Conservation (phyloP, 1,284 basidiomycete species). For the Ustilago nuda region DNA sequence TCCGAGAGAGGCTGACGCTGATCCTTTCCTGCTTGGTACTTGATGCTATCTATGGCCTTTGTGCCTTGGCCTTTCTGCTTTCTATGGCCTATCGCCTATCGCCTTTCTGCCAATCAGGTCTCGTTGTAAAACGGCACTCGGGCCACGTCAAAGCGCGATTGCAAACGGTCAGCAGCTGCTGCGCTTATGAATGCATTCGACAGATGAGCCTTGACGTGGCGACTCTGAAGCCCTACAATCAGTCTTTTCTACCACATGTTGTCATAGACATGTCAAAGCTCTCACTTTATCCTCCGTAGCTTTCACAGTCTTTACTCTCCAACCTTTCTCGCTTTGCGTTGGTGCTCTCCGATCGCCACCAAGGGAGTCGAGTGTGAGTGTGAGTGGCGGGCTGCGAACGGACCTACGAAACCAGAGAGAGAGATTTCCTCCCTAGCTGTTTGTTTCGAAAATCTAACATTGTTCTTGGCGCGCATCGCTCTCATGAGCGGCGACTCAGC, state of each 20-base stretch:
- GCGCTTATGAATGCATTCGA: neutral
- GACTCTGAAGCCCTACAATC: slow-evolving; percentile 4
- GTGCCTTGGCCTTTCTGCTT: too few relatives aligned
- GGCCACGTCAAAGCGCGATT: slow-evolving; percentile 22
- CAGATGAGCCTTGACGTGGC: slow-evolving; percentile 18
- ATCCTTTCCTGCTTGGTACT: neutral
- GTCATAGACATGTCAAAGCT: neutral
- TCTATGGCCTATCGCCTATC: neutral
- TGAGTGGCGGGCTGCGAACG: neutral
- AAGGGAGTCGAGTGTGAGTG: too few relatives aligned
- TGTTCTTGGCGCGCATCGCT: neutral
- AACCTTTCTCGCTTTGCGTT: too few relatives aligned
- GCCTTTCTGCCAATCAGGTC: neutral
- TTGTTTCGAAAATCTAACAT: neutral
- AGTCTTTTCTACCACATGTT: too few relatives aligned
- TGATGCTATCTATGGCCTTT: too few relatives aligned
- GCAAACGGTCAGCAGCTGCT: neutral
- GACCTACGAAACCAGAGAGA: neutral
- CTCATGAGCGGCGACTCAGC: slow-evolving; percentile 28
- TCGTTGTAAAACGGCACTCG: slow-evolving; percentile 13
- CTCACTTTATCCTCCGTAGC: neutral
- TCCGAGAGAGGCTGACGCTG: neutral
- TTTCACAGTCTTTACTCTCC: neutral
- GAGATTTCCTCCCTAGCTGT: neutral
- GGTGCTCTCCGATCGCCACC: neutral